phyloP scores from a whole-genome alignment of 2,329 filamentous ascomycete species.

The Pyricularia sp. region DNA sequence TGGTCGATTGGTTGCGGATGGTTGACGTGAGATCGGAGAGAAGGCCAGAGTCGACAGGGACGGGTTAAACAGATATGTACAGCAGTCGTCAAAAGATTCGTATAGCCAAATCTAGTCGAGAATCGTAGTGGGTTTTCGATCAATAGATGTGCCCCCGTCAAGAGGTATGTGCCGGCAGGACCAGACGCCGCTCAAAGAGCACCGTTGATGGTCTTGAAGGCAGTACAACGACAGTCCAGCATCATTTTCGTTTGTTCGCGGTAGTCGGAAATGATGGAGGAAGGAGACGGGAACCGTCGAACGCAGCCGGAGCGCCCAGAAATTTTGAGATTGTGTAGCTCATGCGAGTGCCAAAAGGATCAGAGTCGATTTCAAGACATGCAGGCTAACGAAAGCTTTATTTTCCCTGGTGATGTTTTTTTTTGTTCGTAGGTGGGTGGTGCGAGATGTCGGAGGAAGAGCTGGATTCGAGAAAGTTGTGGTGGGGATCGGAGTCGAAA shows the following conservation, averaged over 20 bases:
- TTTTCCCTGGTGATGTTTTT: neutral
- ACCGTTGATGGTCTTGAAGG: slow-evolving; percentile 1
- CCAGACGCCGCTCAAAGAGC: slow-evolving; percentile 3
- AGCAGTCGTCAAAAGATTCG: neutral
- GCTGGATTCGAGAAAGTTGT: neutral
- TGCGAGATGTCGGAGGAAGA: neutral
- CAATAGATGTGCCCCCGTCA: neutral
- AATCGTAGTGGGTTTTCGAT: neutral
- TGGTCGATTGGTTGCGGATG: neutral
- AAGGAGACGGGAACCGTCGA: neutral
- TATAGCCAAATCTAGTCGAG: neutral
- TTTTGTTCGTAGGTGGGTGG: neutral
- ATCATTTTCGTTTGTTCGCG: neutral
- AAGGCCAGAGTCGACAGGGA: neutral
- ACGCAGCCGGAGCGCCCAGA: neutral
- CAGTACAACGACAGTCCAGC: neutral
- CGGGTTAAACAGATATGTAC: neutral
- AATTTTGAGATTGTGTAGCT: neutral
- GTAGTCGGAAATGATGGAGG: neutral
- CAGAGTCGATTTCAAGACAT: neutral
- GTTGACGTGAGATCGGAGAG: neutral
- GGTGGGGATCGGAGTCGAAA: neutral
- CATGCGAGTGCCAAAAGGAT: neutral
- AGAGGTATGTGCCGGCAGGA: neutral
- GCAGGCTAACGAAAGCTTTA: neutral